A percentile compares a stretch with the other conserved stretches of the same genome.
Evolutionary conservation across 306 rosid species (phyloP).

Genomic region (Macrotyloma uniflorum): DNA sequence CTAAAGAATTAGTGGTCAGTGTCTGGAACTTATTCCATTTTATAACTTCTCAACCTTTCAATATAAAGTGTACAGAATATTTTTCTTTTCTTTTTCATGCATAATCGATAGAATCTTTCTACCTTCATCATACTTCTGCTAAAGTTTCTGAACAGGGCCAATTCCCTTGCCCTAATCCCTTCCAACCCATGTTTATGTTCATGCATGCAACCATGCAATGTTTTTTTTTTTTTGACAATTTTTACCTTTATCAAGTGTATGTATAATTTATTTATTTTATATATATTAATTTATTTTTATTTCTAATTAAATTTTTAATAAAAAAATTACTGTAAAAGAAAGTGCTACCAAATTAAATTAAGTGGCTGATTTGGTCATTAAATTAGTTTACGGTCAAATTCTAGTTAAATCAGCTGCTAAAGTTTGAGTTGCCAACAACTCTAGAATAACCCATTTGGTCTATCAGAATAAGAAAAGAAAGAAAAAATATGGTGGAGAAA

Average conservation of each 20-base stretch:
- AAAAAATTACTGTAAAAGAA: no score
- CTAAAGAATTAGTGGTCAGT: background rate
- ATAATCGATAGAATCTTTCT: background rate
- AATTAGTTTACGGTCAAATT: no score
- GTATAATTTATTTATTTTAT: no score
- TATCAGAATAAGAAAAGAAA: no score
- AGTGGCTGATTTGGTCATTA: no score
- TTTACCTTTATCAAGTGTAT: background rate
- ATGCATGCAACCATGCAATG: background rate
- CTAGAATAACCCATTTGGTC: no score
- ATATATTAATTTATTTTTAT: no score
- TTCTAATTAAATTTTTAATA: no score
- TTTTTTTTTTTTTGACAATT: background rate
- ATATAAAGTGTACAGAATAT: background rate
- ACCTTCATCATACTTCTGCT: background rate
- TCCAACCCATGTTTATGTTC: background rate
- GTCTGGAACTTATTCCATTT: constrained; percentile 10
- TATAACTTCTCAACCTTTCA: constrained; percentile 8
- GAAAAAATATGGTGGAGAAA: no score
- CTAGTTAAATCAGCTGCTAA: no score
- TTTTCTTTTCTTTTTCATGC: background rate
- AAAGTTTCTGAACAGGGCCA: background rate
- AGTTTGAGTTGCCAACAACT: no score
- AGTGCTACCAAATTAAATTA: no score
- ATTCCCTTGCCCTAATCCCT: background rate